phyloP scores from a whole-genome alignment of 768 basidiomycete genomes.

The Tricholoma furcatifolium region DNA sequence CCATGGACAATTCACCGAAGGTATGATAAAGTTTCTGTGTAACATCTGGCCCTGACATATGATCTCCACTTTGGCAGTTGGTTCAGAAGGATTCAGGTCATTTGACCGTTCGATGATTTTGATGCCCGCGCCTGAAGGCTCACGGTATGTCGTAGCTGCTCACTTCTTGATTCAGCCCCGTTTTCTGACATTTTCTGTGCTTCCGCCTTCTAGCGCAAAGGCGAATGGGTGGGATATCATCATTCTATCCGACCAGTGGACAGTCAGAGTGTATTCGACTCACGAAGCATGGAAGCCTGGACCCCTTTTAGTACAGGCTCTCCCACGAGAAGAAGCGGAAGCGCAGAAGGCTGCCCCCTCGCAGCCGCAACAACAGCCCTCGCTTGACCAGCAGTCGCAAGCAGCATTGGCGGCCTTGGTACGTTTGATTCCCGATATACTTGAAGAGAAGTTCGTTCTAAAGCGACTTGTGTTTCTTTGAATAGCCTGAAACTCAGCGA shows the following conservation, averaged over 20 bases:
- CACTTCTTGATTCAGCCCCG: conserved; percentile 2
- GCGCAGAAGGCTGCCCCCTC: conserved; percentile 26
- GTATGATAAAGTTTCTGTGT: conserved; percentile 36
- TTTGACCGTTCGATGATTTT: conserved; percentile 94
- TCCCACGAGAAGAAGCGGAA: conserved; percentile 22
- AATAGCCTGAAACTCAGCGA: conserved; percentile 70
- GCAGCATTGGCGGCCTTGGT: conserved; percentile 58
- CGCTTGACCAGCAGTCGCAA: conserved; percentile 51
- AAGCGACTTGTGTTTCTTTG: conserved; percentile 2
- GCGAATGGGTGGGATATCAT: conserved; percentile 85
- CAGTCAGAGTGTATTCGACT: conserved; percentile 81
- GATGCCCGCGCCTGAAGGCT: conserved; percentile 75
- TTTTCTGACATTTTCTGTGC: background rate
- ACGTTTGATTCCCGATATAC: conserved; percentile 27
- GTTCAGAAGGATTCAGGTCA: conserved; percentile 73
- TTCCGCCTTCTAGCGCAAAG: conserved; percentile 54
- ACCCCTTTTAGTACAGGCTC: conserved; percentile 69
- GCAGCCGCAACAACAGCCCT: conserved; percentile 26
- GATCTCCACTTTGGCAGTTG: conserved; percentile 24
- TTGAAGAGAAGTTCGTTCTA: background rate
- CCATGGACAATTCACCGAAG: conserved; percentile 90
- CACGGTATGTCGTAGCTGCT: conserved; percentile 60
- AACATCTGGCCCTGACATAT: conserved; percentile 4
- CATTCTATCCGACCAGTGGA: conserved; percentile 87
- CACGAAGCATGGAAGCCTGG: conserved; percentile 78